These are phyloP conservation scores for Kurtzmaniella cleridarum DNA, from an alignment of 805 yeast genomes.

Conservation along the genomic window DNA sequence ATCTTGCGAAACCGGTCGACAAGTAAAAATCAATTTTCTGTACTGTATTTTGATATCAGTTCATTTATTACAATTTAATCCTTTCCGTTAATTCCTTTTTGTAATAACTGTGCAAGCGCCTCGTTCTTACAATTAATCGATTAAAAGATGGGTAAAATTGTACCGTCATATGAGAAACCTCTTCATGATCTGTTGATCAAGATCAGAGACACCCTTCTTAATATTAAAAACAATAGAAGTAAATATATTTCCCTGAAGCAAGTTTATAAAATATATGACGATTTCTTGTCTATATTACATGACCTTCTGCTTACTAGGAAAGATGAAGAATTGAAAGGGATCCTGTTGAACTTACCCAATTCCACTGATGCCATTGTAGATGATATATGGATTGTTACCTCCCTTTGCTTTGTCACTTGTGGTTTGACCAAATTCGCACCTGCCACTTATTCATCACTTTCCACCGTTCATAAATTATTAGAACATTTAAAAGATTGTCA, in stretches of 20 bases:
- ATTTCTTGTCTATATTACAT: constrained; percentile 50
- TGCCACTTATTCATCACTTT: constrained; percentile 84
- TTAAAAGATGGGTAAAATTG: constrained; percentile 2
- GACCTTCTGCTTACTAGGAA: constrained; percentile 50
- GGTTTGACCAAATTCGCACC: constrained; percentile 90
- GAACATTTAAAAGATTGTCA: constrained; percentile 78
- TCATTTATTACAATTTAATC: not conserved
- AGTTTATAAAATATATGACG: constrained; percentile 54
- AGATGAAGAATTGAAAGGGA: constrained; percentile 37
- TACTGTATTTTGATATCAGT: not conserved
- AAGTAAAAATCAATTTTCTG: not conserved
- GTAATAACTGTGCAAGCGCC: too few species aligned
- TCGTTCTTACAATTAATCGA: too few species aligned
- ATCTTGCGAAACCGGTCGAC: too few species aligned
- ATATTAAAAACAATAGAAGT: constrained; percentile 55
- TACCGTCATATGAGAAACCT: constrained; percentile 35
- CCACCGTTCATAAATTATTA: constrained; percentile 79
- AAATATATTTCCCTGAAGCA: constrained; percentile 65
- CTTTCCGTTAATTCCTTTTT: too few species aligned
- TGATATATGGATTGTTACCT: constrained; percentile 83
- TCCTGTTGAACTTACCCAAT: constrained; percentile 36
- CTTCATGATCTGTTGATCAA: constrained; percentile 22
- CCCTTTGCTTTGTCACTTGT: constrained; percentile 84
- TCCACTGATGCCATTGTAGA: constrained; percentile 72
- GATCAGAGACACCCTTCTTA: constrained; percentile 23